phyloP scores from a whole-genome alignment of 257 asterid genomes.

The Nicotiana paniculata region DNA sequence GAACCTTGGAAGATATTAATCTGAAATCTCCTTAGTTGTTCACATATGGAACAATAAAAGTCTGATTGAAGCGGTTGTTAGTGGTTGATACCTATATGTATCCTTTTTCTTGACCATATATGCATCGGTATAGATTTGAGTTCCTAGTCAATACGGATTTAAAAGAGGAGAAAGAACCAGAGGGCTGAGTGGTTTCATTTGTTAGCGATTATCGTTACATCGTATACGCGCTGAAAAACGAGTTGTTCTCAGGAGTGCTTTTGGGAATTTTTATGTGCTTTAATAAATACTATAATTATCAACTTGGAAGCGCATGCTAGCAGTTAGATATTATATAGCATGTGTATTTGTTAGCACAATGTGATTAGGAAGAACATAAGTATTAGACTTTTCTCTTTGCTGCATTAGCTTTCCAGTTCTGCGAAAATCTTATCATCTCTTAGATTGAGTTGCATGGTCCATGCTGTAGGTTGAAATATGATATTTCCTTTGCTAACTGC shows the following conservation, averaged over 20 bases:
- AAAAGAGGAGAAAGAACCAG: neutral
- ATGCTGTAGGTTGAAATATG: neutral
- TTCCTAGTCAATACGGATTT: neutral
- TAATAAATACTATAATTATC: neutral
- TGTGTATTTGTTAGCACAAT: neutral
- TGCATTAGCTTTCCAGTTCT: neutral
- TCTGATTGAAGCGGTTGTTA: neutral
- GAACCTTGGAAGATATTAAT: neutral
- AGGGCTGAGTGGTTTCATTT: neutral
- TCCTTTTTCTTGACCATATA: neutral
- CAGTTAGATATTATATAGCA: neutral
- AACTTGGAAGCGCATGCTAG: neutral
- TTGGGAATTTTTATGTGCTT: neutral
- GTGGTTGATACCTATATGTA: neutral
- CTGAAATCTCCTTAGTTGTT: neutral
- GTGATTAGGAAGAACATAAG: neutral
- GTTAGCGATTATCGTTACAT: neutral
- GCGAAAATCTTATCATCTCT: neutral
- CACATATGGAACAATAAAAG: neutral
- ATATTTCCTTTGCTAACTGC: neutral
- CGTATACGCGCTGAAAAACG: neutral
- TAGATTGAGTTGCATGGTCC: neutral
- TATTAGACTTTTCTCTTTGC: neutral
- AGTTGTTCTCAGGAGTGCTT: neutral
- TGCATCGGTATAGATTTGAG: neutral